phyloP scores from a whole-genome alignment of 1,284 basidiomycete species.

The Porodaedalea pini region DNA sequence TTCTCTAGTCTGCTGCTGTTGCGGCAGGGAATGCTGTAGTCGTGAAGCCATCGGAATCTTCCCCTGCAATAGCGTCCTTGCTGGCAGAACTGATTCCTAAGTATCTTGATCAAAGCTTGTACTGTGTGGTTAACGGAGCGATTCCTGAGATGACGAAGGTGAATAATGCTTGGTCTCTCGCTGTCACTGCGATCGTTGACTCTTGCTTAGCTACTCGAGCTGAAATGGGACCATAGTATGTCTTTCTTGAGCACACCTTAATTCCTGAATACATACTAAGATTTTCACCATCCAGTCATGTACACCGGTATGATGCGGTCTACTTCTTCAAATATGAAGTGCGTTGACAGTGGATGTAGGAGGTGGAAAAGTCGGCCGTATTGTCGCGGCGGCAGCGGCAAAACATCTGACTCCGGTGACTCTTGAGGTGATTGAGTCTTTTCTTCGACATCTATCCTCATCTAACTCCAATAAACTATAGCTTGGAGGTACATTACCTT shows the following conservation, averaged over 20 bases:
- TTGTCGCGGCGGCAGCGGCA: constrained; percentile 81
- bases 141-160: constrained; percentile 74
- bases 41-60: constrained; percentile 82
- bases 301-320: constrained; percentile 45
- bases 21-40: constrained; percentile 76
- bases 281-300: constrained; percentile 40
- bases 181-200: neutral
- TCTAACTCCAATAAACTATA: constrained; percentile 15
- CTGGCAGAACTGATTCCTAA: constrained; percentile 73
- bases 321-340: neutral
- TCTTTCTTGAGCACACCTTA: constrained; percentile 19
- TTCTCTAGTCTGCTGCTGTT: constrained; percentile 65
- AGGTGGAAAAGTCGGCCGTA: constrained; percentile 70
- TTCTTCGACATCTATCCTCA: constrained; percentile 35
- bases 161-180: constrained; percentile 9
- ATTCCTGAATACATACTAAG: constrained; percentile 1
- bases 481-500: constrained; percentile 30
- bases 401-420: constrained; percentile 83
- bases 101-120: constrained; percentile 76
- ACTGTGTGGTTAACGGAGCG: constrained; percentile 73
- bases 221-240: constrained; percentile 85
- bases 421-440: constrained; percentile 55
- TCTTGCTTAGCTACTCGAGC: constrained; percentile 58
- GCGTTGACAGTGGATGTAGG: constrained; percentile 38
- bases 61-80: constrained; percentile 61